Conservation (phyloP, 495 filamentous ascomycete genomes). For the Aspergillus avenaceus region DNA sequence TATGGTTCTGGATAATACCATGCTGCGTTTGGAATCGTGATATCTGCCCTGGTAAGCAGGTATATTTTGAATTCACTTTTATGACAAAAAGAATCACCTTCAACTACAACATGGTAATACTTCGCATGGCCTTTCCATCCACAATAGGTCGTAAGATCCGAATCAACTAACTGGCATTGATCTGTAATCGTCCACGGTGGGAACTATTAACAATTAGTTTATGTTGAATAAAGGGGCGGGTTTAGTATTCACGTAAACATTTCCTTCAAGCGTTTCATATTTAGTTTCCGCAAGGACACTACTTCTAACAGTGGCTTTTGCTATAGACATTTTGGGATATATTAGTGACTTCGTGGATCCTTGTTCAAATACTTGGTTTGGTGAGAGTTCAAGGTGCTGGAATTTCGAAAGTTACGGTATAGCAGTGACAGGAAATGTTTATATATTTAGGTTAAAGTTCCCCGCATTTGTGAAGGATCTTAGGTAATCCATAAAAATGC, state of each 20-base stretch:
- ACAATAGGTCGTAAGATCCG: slow-evolving; percentile 52
- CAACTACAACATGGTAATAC: slow-evolving; percentile 61
- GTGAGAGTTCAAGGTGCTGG: too few species aligned
- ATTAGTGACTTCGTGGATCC: too few species aligned
- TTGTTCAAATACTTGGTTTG: too few species aligned
- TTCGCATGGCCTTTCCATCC: slow-evolving; percentile 67
- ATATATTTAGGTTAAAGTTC: too few species aligned
- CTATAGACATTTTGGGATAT: too few species aligned
- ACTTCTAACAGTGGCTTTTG: too few species aligned
- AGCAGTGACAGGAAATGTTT: too few species aligned
- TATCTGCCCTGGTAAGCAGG: slow-evolving; percentile 24
- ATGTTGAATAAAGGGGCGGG: neutral
- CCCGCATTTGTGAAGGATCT: too few species aligned
- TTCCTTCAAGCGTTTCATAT: slow-evolving; percentile 68
- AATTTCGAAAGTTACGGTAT: too few species aligned
- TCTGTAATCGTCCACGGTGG: slow-evolving; percentile 34
- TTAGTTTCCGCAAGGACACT: too few species aligned
- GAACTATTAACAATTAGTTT: slow-evolving; percentile 26
- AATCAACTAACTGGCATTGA: slow-evolving; percentile 41
- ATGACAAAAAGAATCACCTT: slow-evolving; percentile 35
- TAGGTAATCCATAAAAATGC: too few species aligned
- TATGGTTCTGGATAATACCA: slow-evolving; percentile 65
- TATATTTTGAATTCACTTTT: neutral
- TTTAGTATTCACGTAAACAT: slow-evolving; percentile 55
- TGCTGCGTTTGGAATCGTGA: slow-evolving; percentile 55